Conservation (phyloP, 2,329 filamentous ascomycete species). For the Orbilia javanica region DNA sequence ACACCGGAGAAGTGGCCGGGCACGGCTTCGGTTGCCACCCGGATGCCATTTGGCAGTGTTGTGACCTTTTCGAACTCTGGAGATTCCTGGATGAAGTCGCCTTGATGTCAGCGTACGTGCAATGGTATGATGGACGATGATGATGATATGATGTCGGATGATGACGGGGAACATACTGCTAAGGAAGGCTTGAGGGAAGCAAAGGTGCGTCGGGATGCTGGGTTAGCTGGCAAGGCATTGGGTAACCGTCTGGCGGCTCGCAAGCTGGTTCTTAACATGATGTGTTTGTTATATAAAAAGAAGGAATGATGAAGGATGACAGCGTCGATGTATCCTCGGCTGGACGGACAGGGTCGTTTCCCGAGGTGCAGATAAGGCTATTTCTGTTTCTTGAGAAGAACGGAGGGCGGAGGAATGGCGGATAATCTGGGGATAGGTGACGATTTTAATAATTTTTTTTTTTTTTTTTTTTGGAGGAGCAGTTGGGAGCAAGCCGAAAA, state of each 20-base stretch:
- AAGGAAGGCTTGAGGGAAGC: constrained; percentile 39
- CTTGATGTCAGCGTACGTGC: background rate
- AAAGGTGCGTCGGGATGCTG: constrained; percentile 43
- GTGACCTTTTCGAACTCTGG: constrained; percentile 89
- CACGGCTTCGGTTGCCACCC: constrained; percentile 92
- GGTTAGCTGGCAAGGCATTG: constrained; percentile 8
- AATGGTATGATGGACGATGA: background rate
- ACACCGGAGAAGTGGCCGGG: constrained; percentile 95
- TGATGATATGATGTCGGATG: background rate
- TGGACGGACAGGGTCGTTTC: constrained; percentile 1
- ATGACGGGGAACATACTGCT: constrained; percentile 36
- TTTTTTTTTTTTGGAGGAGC: background rate
- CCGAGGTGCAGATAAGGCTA: background rate
- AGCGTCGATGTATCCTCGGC: constrained; percentile 10
- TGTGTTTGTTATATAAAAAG: background rate
- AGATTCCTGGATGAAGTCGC: constrained; percentile 73
- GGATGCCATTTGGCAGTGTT: constrained; percentile 88
- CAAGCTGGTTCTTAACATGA: constrained; percentile 54
- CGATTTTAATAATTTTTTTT: too few relatives aligned
- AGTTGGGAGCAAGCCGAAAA: background rate
- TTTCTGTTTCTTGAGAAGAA: background rate
- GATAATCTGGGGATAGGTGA: background rate
- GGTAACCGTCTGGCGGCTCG: constrained; percentile 52
- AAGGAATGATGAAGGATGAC: background rate
- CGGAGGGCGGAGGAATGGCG: too few relatives aligned